Percentiles rank a stretch among this genome's conserved stretches.
These are phyloP conservation scores for Colletotrichum higginsianum DNA, from an alignment of 2,329 filamentous ascomycete genomes.

Conservation along the genomic window DNA sequence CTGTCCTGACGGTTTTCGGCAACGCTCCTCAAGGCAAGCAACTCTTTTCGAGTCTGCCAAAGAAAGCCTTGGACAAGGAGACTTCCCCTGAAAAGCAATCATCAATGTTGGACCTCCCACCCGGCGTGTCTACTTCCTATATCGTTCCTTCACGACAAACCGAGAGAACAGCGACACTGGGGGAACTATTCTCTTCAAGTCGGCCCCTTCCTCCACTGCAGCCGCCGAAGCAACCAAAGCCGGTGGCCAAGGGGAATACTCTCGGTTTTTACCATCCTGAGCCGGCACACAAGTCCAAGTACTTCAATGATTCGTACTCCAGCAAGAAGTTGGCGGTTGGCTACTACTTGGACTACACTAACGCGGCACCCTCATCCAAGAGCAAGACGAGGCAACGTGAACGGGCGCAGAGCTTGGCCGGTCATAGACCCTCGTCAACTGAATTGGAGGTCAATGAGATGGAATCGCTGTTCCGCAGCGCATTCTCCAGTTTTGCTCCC, in stretches of 20 bases:
- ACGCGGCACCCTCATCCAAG: conserved; percentile 70
- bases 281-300: conserved; percentile 68
- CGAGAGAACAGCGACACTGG: conserved; percentile 75
- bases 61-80: conserved; percentile 72
- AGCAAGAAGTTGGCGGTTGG: conserved; percentile 76
- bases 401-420: conserved; percentile 77
- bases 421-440: conserved; percentile 68
- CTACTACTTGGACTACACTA: conserved; percentile 79
- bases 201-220: conserved; percentile 76
- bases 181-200: conserved; percentile 81
- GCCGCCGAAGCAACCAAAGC: conserved; percentile 80
- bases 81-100: conserved; percentile 8
- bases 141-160: conserved; percentile 62
- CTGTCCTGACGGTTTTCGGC: conserved; percentile 83
- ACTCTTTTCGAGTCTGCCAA: conserved; percentile 86
- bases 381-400: conserved; percentile 78
- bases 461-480: conserved; percentile 81
- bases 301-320: conserved; percentile 73
- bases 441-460: conserved; percentile 77
- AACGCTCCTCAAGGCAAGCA: conserved; percentile 82
- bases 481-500: conserved; percentile 86
- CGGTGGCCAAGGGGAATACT: conserved; percentile 74
- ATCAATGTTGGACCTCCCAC: conserved; percentile 67
- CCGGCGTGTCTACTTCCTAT: conserved; percentile 79
- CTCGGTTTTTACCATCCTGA: conserved; percentile 70